A percentile compares a stretch with the other conserved stretches of the same genome.
Evolutionary conservation across 2,329 filamentous ascomycete species (phyloP).

Genomic region (Cladosporium phlei): DNA sequence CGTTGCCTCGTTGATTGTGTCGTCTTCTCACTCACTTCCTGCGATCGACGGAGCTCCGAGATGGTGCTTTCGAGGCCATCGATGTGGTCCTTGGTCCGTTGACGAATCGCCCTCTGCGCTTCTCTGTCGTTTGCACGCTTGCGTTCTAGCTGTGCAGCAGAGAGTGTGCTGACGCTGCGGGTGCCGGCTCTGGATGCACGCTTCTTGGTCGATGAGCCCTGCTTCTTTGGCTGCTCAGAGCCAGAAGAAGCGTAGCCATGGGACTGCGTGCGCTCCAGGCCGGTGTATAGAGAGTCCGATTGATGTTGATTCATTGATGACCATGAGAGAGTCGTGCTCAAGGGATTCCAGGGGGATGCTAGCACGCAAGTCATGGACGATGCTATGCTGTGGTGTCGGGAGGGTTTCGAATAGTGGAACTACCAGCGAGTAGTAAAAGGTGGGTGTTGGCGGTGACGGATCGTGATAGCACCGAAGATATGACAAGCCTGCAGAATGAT

Average conservation of each 20-base stretch:
- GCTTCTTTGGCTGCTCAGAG: conserved; percentile 20
- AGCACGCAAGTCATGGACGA: conserved; percentile 30
- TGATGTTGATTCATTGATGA: conserved; percentile 29
- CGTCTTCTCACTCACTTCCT: conserved; percentile 45
- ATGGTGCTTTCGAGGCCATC: conserved; percentile 53
- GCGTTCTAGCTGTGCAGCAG: conserved; percentile 54
- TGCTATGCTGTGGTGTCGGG: conserved; percentile 1
- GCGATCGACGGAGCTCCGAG: conserved; percentile 46
- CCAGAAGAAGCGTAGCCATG: conserved; percentile 28
- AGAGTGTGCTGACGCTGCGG: conserved; percentile 54
- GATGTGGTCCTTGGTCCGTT: conserved; percentile 56
- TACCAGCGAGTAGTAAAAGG: background rate
- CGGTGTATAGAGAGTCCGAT: conserved; percentile 17
- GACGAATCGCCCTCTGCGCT: conserved; percentile 55
- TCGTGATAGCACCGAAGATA: background rate
- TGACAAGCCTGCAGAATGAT: conserved; percentile 8
- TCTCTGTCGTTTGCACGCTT: conserved; percentile 59
- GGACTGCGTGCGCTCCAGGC: conserved; percentile 23
- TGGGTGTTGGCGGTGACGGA: conserved; percentile 1
- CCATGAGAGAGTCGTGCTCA: conserved; percentile 27
- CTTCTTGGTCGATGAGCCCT: conserved; percentile 34
- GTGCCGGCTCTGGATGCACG: conserved; percentile 52
- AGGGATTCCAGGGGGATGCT: conserved; percentile 26
- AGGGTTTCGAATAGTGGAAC: background rate
- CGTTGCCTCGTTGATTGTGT: conserved; percentile 47